These are phyloP conservation scores for Alternaria brassicae DNA, from an alignment of 2,329 filamentous ascomycete species.

Conservation along the genomic window DNA sequence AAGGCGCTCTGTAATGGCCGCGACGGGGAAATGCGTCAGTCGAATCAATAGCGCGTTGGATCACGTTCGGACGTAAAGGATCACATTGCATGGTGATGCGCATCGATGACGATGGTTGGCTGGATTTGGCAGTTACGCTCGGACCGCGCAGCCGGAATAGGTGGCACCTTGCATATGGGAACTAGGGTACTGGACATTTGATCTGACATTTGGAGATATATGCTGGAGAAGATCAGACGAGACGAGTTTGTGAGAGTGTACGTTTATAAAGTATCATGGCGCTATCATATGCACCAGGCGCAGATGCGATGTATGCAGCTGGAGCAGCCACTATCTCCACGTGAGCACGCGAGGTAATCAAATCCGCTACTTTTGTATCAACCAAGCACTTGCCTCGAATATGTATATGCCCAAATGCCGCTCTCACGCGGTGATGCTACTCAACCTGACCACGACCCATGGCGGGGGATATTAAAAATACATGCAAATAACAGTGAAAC, in stretches of 20 bases:
- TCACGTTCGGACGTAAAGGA: not conserved
- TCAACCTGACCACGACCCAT: constrained; percentile 33
- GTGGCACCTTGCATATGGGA: constrained; percentile 1
- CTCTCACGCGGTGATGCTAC: constrained; percentile 37
- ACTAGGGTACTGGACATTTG: not conserved
- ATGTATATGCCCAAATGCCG: constrained; percentile 35
- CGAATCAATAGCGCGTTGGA: not conserved
- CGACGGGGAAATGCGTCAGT: not conserved
- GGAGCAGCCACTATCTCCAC: constrained; percentile 13
- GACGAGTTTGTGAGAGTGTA: not conserved
- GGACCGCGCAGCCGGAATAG: not conserved
- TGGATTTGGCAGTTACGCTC: constrained; percentile 1
- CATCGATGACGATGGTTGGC: constrained; percentile 7
- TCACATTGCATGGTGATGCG: constrained; percentile 4
- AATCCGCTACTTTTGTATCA: constrained; percentile 25
- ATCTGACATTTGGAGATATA: too few species aligned
- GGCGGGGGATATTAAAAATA: constrained; percentile 45
- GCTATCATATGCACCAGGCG: not conserved
- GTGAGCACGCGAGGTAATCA: constrained; percentile 15
- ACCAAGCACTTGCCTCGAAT: constrained; percentile 17
- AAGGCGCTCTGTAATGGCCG: not conserved
- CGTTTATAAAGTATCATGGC: not conserved
- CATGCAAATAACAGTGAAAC: constrained; percentile 42
- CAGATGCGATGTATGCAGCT: constrained; percentile 11
- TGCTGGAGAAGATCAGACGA: not conserved